Conservation (phyloP, 2,329 filamentous ascomycete genomes). For the Curvularia eragrostidis region DNA sequence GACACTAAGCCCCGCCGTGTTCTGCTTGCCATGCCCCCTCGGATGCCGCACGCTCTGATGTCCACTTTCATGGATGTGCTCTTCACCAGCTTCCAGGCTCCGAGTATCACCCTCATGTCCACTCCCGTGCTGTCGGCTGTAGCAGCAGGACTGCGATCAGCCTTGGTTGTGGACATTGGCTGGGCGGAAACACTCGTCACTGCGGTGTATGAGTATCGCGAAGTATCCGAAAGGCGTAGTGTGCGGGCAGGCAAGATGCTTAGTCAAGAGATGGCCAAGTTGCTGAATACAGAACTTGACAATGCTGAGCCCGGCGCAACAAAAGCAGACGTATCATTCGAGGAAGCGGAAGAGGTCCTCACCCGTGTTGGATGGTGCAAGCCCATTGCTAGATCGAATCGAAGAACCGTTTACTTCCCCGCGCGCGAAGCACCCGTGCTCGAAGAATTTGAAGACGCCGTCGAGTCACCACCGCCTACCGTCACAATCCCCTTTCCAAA, state of each 20-base stretch:
- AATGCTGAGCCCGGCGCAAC: slow-evolving; percentile 33
- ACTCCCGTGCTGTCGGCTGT: slow-evolving; percentile 75
- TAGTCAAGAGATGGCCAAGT: slow-evolving; percentile 70
- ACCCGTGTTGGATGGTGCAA: slow-evolving; percentile 79
- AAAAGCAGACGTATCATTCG: slow-evolving; percentile 60
- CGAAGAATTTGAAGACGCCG: slow-evolving; percentile 54
- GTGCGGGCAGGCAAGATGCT: slow-evolving; percentile 77
- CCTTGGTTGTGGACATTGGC: slow-evolving; percentile 85
- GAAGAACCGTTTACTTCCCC: slow-evolving; percentile 43
- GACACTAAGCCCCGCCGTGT: slow-evolving; percentile 79
- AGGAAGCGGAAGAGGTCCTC: slow-evolving; percentile 81
- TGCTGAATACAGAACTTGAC: slow-evolving; percentile 60
- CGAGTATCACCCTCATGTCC: slow-evolving; percentile 81
- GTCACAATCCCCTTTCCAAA: slow-evolving; percentile 45
- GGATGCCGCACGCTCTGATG: slow-evolving; percentile 78
- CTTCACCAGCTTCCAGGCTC: slow-evolving; percentile 80
- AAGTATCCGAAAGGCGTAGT: slow-evolving; percentile 73
- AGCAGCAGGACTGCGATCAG: slow-evolving; percentile 84
- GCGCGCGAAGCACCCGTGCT: slow-evolving; percentile 48
- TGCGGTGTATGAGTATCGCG: slow-evolving; percentile 87
- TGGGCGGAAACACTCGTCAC: slow-evolving; percentile 91
- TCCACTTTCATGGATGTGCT: slow-evolving; percentile 77
- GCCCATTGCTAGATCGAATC: slow-evolving; percentile 37
- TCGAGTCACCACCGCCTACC: slow-evolving; percentile 42
- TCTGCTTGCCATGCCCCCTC: slow-evolving; percentile 76